Conservation (phyloP, 768 basidiomycete genomes). For the Amanita subjunquillea region DNA sequence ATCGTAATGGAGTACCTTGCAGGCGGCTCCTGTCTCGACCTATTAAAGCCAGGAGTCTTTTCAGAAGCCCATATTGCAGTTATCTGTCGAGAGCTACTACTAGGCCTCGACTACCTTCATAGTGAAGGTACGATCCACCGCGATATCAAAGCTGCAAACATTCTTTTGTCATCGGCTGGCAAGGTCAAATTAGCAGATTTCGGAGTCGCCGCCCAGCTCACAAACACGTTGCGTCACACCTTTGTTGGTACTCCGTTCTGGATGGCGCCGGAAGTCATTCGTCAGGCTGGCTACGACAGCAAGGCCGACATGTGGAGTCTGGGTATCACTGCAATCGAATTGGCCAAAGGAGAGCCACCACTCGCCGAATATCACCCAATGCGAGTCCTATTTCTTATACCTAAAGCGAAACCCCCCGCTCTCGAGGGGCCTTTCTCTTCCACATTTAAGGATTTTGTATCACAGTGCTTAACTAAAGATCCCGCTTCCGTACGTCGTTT, state of each 20-base stretch:
- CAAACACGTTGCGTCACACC: constrained; percentile 88
- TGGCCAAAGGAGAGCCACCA: constrained; percentile 97
- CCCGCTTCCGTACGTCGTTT: constrained; percentile 52
- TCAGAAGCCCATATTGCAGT: constrained; percentile 92
- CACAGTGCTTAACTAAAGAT: constrained; percentile 88
- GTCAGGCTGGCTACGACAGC: constrained; percentile 91
- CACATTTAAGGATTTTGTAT: constrained; percentile 90
- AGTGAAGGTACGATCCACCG: constrained; percentile 93
- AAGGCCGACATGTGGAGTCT: constrained; percentile 98
- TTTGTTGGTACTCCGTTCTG: constrained; percentile 97
- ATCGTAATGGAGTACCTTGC: constrained; percentile 99
- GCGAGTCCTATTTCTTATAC: constrained; percentile 96
- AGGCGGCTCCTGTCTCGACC: constrained; percentile 95
- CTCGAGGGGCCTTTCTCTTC: constrained; percentile 79
- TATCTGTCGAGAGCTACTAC: constrained; percentile 84
- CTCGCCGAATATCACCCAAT: constrained; percentile 97
- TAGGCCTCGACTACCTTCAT: constrained; percentile 95
- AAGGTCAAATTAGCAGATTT: constrained; percentile 98
- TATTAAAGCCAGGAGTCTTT: constrained; percentile 86
- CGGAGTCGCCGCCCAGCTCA: constrained; percentile 95
- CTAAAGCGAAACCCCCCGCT: constrained; percentile 88
- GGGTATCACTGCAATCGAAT: constrained; percentile 96
- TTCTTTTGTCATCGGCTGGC: constrained; percentile 82
- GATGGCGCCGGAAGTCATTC: constrained; percentile 99
- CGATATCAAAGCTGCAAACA: constrained; percentile 97